A percentile compares a stretch with the other conserved stretches of the same genome.
Evolutionary conservation across 768 basidiomycete genomes (phyloP).

Genomic region (Mycena amicta): DNA sequence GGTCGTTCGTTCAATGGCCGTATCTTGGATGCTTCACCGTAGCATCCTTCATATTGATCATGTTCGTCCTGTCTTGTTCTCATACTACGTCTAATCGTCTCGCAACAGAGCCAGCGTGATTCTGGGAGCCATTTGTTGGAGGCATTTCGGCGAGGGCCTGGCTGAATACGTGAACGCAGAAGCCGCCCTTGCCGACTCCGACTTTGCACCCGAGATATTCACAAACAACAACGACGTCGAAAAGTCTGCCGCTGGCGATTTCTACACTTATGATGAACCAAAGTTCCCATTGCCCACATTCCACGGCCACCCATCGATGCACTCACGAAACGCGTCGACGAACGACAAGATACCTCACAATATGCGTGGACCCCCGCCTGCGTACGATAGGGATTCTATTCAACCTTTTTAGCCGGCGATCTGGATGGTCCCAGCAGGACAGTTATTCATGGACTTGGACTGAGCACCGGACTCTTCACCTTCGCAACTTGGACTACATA

Average conservation of each 20-base stretch:
- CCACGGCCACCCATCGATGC: conserved; percentile 1
- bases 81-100: conserved; percentile 28
- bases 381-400: conserved; percentile 7
- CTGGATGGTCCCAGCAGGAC: conserved; percentile 2
- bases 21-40: conserved; percentile 50
- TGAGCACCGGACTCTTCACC: neutral
- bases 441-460: neutral
- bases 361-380: conserved; percentile 16
- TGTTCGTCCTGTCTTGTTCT: conserved; percentile 25
- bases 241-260: conserved; percentile 6
- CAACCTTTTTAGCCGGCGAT: conserved; percentile 7
- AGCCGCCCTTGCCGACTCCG: conserved; percentile 36
- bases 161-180: conserved; percentile 52
- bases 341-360: neutral
- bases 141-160: conserved; percentile 58
- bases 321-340: neutral
- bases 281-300: conserved; percentile 16
- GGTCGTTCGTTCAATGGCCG: conserved; percentile 52
- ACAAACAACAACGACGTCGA: conserved; percentile 30
- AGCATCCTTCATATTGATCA: conserved; percentile 44
- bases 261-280: conserved; percentile 10
- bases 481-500: too few species aligned
- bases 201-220: conserved; percentile 44
- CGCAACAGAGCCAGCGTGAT: conserved; percentile 40
- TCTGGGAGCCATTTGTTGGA: conserved; percentile 50